Evolutionary conservation across 306 rosid genomes (phyloP), one percentile per base, ranked within the genome.

Genomic region (Astragalus glycyphyllos): DNA sequence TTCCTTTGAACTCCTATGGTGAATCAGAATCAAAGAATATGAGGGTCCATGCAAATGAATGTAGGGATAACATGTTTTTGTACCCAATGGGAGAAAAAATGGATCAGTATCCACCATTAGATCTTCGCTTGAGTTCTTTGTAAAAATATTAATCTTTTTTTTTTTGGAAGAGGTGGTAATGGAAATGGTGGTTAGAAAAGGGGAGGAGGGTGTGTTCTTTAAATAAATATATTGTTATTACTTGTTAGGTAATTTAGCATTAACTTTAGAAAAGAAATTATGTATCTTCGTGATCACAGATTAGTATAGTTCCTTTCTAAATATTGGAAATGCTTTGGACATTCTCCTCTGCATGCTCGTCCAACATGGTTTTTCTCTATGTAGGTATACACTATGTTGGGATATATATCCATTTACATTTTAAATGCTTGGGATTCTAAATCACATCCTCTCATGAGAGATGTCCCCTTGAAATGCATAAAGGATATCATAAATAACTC

Each of bases 121-220:
- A 94, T 84, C 91, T 94, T 70, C 87, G 97, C 70, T 86, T 94
- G 77, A 91, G 98, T 81, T 94, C 82, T 74, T 38, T 85, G 59
- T 88, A 69, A 84, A 51, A 68, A 6, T 31, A 16, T 35, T 68
- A 55, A 57, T 23, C 11, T 34, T 66, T 42, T 26, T 29, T 23
- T 23, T 26, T 2, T 26, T 26, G 23, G 23, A 13, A 16, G 54
- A 4, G 53, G 34, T 11, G 17, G 72, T 15, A 20, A 54, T 15
- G 62, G n/a, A 6, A 58, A 57, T 32, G 42, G 23, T 58, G 23
- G 29, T 23, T 34, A 51, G 8, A 10, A 16, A n/a, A n/a, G n/a
- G n/a, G n/a, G n/a, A n/a, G n/a, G n/a, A n/a, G n/a, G n/a, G n/a
- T n/a, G n/a, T n/a, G n/a, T n/a, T n/a, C n/a, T n/a, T n/a, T n/a